These are phyloP conservation scores for Annulohypoxylon maeteangense DNA, from an alignment of 495 filamentous ascomycete genomes.

Conservation along the genomic window DNA sequence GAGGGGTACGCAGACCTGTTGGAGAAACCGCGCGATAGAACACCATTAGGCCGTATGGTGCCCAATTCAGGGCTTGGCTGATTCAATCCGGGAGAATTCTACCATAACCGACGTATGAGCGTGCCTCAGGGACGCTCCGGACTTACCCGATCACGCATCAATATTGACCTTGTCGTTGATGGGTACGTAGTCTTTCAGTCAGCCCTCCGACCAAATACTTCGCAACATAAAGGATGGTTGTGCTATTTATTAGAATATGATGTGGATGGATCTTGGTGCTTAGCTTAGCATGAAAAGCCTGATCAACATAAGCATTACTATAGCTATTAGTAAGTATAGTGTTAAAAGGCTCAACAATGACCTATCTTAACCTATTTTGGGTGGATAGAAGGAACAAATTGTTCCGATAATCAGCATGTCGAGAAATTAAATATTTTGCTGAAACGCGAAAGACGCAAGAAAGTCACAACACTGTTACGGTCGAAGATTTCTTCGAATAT, in stretches of 20 bases:
- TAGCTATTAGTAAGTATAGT: not conserved
- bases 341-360: not conserved
- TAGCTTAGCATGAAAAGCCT: not conserved
- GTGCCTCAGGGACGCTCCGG: not conserved
- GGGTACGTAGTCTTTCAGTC: not conserved
- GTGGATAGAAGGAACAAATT: conserved; percentile 10
- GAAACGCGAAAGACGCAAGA: not conserved
- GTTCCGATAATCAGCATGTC: conserved; percentile 7
- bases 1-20: conserved; percentile 73
- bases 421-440: conserved; percentile 3
- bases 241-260: not conserved
- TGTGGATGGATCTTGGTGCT: not conserved
- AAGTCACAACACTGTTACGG: not conserved
- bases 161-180: not conserved
- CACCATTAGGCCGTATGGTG: conserved; percentile 54
- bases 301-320: not conserved
- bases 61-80: conserved; percentile 47
- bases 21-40: conserved; percentile 64
- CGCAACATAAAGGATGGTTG: not conserved
- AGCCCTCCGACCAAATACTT: not conserved
- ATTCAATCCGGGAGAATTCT: not conserved
- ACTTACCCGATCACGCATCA: not conserved
- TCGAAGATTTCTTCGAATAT: too few relatives aligned
- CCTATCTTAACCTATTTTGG: not conserved
- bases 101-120: not conserved